Evolutionary conservation across 225 moss, liverwort and hornwort species (phyloP).

Genomic region (Rhytidiadelphus loreus): DNA sequence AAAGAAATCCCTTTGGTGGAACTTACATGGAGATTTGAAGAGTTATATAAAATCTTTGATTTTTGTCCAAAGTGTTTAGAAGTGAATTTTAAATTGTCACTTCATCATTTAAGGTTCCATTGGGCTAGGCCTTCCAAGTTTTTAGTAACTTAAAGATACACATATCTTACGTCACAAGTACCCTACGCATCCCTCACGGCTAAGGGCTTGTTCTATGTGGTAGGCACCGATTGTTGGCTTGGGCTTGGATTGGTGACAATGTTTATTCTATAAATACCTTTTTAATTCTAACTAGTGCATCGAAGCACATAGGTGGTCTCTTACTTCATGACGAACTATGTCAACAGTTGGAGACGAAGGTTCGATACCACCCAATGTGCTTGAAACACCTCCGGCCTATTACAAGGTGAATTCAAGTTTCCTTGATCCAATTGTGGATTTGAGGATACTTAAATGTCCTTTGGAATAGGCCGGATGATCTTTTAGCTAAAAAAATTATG

Average conservation of each 20-base stretch:
- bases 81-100: neutral
- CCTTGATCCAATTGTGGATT: neutral
- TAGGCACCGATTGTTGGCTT: rapidly evolving
- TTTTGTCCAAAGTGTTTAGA: neutral
- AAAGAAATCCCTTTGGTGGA: no score
- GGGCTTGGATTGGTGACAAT: rapidly evolving
- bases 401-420: neutral
- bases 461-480: neutral
- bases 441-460: neutral
- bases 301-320: neutral
- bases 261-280: neutral
- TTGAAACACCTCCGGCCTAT: neutral
- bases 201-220: no score
- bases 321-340: neutral
- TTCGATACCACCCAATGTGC: rapidly evolving
- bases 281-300: rapidly evolving
- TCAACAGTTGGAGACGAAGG: neutral
- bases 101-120: neutral
- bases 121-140: neutral
- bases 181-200: no score
- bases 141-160: neutral
- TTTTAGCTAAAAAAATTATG: neutral
- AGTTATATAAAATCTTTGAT: neutral
- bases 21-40: neutral
- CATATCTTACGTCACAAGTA: no score